phyloP scores from a whole-genome alignment of 176 grass and related monocot genomes.

The Musa beccarii region DNA sequence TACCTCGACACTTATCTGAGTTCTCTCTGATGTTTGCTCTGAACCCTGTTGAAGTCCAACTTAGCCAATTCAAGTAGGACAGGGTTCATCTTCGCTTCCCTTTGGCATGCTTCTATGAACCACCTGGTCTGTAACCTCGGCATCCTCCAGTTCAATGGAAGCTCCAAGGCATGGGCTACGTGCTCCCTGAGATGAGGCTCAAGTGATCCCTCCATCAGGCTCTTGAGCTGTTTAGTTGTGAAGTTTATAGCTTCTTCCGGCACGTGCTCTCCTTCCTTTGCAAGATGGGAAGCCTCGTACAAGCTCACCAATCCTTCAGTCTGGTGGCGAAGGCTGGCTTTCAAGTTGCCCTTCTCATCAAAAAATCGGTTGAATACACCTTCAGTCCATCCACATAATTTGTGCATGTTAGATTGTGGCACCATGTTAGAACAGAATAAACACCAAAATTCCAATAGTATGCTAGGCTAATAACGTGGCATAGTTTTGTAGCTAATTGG shows the following conservation, averaged over 20 bases:
- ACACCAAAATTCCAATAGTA: background rate
- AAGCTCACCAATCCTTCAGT: background rate
- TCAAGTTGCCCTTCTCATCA: background rate
- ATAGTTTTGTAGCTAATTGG: no score
- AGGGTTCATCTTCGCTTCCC: background rate
- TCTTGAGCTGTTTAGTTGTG: background rate
- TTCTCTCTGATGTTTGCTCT: background rate
- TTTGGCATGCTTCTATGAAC: background rate
- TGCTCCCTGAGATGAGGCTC: background rate
- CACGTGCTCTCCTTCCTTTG: background rate
- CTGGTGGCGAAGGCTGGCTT: background rate
- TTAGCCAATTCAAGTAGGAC: background rate
- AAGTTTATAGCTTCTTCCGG: background rate
- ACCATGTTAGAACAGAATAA: background rate
- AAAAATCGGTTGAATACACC: no score
- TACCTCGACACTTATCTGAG: background rate
- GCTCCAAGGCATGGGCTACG: background rate
- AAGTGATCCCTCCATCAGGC: background rate
- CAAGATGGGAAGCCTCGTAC: background rate
- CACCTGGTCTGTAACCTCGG: constrained; percentile 1
- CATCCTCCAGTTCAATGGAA: constrained; percentile 6
- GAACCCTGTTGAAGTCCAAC: background rate
- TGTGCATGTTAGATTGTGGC: no score
- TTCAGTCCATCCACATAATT: no score
- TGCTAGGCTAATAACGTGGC: no score